A percentile compares a stretch with the other conserved stretches of the same genome.
Conservation (phyloP, 306 rosid species). For the Canavalia ensiformis region DNA sequence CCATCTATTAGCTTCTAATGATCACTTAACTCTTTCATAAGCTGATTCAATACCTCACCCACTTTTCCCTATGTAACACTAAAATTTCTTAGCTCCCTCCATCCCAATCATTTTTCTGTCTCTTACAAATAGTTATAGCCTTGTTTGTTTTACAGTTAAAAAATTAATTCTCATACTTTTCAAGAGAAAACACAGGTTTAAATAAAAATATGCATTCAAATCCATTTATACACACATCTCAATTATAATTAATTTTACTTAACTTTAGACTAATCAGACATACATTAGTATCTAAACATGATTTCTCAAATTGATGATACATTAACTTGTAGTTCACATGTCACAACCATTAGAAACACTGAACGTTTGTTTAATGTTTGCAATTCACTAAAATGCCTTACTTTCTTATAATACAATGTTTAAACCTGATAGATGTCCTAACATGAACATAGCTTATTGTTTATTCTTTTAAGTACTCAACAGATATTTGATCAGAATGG, state of each 20-base stretch:
- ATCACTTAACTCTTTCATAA: constrained; percentile 9
- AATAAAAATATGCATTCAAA: too few species aligned
- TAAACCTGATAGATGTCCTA: background rate
- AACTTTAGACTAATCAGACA: too few species aligned
- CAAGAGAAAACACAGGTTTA: too few species aligned
- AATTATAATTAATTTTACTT: too few species aligned
- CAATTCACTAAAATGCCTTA: background rate
- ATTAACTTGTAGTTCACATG: constrained; percentile 14
- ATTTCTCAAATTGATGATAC: constrained; percentile 1
- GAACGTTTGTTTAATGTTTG: background rate
- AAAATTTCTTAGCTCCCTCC: background rate
- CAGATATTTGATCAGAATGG: constrained; percentile 35
- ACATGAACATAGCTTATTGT: background rate
- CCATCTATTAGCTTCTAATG: background rate
- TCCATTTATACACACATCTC: too few species aligned
- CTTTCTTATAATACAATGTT: background rate
- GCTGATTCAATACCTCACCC: background rate
- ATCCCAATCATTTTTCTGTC: background rate
- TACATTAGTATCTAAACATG: background rate
- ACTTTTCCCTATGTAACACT: constrained; percentile 2
- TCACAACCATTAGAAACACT: background rate
- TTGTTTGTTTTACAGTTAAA: too few species aligned
- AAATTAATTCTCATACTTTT: too few species aligned
- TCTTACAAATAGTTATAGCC: background rate
- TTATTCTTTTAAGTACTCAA: background rate